Conservation (phyloP, 768 basidiomycete species). For the Gautieria morchelliformis region DNA sequence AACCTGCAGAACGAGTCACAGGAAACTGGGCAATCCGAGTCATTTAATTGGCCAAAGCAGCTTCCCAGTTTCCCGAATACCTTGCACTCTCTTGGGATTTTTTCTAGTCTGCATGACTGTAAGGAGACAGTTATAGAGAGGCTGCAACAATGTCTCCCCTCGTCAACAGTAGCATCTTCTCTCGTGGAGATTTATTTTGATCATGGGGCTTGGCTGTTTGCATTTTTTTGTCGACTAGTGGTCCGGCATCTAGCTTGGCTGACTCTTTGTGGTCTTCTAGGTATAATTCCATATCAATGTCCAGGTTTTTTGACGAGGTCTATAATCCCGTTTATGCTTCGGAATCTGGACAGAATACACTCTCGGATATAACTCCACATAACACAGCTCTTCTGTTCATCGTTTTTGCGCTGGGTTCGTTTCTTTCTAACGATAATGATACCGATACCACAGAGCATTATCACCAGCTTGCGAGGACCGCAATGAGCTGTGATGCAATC, state of each 20-base stretch:
- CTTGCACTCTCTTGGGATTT: constrained; percentile 3
- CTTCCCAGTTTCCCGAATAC: not conserved
- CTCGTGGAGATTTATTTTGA: constrained; percentile 60
- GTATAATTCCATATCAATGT: constrained; percentile 42
- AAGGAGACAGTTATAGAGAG: constrained; percentile 2
- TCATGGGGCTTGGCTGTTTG: constrained; percentile 47
- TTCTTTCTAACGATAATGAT: constrained; percentile 46
- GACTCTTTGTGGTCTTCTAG: constrained; percentile 25
- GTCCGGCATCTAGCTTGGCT: not conserved
- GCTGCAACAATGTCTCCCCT: constrained; percentile 30
- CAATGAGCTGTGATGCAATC: constrained; percentile 39
- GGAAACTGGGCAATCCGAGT: not conserved
- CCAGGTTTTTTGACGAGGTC: constrained; percentile 49
- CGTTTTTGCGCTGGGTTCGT: constrained; percentile 52
- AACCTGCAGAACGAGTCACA: not conserved
- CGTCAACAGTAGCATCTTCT: constrained; percentile 46
- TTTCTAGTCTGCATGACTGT: constrained; percentile 3
- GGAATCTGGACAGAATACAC: not conserved
- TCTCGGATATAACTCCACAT: constrained; percentile 32
- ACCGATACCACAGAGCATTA: constrained; percentile 51
- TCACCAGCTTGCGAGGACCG: constrained; percentile 46
- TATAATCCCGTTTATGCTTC: constrained; percentile 38
- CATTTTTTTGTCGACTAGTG: constrained; percentile 15
- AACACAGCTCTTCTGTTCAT: constrained; percentile 53
- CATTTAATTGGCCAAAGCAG: not conserved